phyloP scores from a whole-genome alignment of 768 basidiomycete species.

The Filobasidium floriforme region DNA sequence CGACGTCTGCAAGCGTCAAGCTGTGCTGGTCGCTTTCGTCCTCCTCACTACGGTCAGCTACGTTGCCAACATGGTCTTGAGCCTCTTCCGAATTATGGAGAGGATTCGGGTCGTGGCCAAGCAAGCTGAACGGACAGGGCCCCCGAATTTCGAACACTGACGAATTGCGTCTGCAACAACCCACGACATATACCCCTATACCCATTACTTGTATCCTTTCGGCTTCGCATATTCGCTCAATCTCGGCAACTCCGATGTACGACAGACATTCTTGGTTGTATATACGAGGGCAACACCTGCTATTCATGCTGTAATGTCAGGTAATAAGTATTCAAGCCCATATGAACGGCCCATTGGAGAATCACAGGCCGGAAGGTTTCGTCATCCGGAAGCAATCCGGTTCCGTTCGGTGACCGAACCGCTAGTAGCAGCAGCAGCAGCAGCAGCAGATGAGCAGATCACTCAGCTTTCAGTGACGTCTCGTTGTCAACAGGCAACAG shows the following conservation, averaged over 20 bases:
- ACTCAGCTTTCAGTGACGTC: too few relatives aligned
- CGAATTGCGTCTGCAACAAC: neutral
- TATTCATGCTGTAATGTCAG: too few relatives aligned
- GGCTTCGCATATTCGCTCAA: neutral
- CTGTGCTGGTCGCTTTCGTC: constrained; percentile 32
- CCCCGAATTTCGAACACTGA: too few relatives aligned
- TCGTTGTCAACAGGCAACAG: too few relatives aligned
- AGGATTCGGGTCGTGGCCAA: constrained; percentile 19
- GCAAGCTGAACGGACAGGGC: neutral
- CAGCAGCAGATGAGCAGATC: too few relatives aligned
- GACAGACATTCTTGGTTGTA: neutral
- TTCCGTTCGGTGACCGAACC: too few relatives aligned
- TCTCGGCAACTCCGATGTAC: neutral
- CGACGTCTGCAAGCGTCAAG: constrained; percentile 36
- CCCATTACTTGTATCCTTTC: neutral
- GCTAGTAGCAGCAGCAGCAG: too few relatives aligned
- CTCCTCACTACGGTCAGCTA: constrained; percentile 34
- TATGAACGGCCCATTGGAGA: too few relatives aligned
- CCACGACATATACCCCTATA: neutral
- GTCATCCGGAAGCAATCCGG: too few relatives aligned
- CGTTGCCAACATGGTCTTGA: constrained; percentile 40
- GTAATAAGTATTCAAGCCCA: too few relatives aligned
- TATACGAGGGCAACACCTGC: too few relatives aligned
- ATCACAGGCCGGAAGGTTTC: too few relatives aligned
- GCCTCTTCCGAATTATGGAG: constrained; percentile 43